Evolutionary conservation across 164 flowering plant species (phyloP).

Genomic region (Umbellularia californica): DNA sequence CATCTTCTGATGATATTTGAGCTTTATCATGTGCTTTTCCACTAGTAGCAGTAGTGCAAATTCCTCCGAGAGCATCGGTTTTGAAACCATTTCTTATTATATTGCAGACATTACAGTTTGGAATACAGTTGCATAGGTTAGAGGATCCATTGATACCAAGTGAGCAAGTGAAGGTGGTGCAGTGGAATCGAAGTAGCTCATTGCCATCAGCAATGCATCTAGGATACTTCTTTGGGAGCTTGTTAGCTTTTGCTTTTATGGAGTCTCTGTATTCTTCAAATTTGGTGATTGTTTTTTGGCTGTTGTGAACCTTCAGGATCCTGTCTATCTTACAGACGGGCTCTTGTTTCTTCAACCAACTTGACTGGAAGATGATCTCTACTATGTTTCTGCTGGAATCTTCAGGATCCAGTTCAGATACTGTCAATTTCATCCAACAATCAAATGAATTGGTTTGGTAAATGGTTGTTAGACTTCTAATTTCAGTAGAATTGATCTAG

Average conservation of each 20-base stretch:
- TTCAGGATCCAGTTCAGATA: constrained; percentile 77
- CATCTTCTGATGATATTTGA: constrained; percentile 23
- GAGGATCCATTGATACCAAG: constrained; percentile 75
- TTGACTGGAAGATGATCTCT: constrained; percentile 94
- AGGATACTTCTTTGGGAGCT: constrained; percentile 62
- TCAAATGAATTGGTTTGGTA: constrained; percentile 10
- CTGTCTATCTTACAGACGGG: constrained; percentile 82
- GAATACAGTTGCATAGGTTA: constrained; percentile 59
- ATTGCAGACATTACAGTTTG: constrained; percentile 60
- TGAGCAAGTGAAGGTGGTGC: constrained; percentile 67
- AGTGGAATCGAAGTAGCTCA: constrained; percentile 86
- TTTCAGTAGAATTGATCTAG: background rate
- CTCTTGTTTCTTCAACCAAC: constrained; percentile 77
- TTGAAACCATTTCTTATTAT: constrained; percentile 81
- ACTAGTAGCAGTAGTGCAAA: constrained; percentile 75
- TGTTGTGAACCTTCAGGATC: constrained; percentile 85
- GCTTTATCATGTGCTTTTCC: constrained; percentile 78
- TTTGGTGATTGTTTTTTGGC: constrained; percentile 57
- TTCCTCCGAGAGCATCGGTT: constrained; percentile 36
- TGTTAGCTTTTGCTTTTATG: constrained; percentile 67
- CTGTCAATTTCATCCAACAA: constrained; percentile 29
- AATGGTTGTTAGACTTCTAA: background rate
- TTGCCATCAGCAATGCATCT: constrained; percentile 93
- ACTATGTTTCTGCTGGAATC: constrained; percentile 91
- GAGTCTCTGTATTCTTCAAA: constrained; percentile 83